phyloP scores from a whole-genome alignment of 441 rosid species.

The Arabidopsis lyrata region DNA sequence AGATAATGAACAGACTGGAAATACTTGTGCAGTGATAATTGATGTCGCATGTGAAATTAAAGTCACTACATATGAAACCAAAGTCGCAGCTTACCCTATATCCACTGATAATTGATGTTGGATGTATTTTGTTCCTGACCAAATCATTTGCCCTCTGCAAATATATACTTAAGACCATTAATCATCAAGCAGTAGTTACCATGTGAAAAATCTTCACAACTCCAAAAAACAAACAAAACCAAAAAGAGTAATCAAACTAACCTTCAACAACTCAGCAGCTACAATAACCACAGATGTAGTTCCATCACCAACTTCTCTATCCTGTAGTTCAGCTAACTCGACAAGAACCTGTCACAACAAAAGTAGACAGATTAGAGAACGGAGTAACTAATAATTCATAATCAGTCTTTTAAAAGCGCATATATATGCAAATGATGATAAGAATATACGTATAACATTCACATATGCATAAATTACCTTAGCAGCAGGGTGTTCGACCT shows the following conservation, averaged over 20 bases:
- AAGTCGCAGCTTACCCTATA: conserved; percentile 64
- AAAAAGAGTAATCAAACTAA: conserved; percentile 38
- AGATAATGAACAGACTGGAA: conserved; percentile 17
- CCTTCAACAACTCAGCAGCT: conserved; percentile 97
- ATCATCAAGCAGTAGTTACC: conserved; percentile 18
- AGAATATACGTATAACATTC: not conserved
- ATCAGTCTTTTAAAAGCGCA: not conserved
- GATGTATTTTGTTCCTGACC: conserved; percentile 97
- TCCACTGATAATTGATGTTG: conserved; percentile 97
- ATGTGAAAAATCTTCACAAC: not conserved
- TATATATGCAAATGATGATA: not conserved
- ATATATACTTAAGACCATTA: conserved; percentile 28
- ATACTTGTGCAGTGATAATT: not conserved
- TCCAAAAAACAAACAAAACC: not conserved
- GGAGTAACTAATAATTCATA: not conserved
- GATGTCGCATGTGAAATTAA: not conserved
- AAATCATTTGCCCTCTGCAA: conserved; percentile 92
- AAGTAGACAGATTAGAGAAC: not conserved
- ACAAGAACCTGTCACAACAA: conserved; percentile 72
- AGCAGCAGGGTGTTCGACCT: conserved; percentile 98
- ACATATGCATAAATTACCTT: conserved; percentile 55
- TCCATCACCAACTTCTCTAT: conserved; percentile 97
- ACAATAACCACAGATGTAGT: conserved; percentile 96
- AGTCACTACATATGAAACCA: not conserved
- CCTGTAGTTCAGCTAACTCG: conserved; percentile 98